Base-by-base conservation (phyloP, 2,329 filamentous ascomycete species). In the Trichophyton mentagrophytes region DNA sequence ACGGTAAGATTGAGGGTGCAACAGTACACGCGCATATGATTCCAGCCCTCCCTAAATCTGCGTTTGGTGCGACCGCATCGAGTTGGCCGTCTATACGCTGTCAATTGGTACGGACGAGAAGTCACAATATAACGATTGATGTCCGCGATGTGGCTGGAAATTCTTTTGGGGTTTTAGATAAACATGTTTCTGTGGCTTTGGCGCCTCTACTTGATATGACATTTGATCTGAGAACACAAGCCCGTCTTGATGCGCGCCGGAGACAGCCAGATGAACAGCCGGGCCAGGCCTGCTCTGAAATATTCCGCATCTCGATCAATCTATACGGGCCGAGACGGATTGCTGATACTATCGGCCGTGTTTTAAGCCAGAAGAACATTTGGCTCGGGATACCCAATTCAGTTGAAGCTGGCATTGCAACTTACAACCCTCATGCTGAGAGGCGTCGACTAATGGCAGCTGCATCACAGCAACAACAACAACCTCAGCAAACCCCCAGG, bases 131-230 rank as follows among this genome's bases (percentile, higher is more conserved):
- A 49, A 80, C 79, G 17, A 90, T 96, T 58, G 80, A 87, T 60
- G 86, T 90, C 8, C 81, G 84, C 44, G 92, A 97, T 69, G 80
- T 86, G 64, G 85, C 83, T 0, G 81, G 84, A 2, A 79, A 80
- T 44, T 81, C 86, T 36, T 91, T 96, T 68, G 93, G 89, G 13
- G 80, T 80, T n/a, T 74, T 97, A 3, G 89, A 95, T 78, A 49
- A 68, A 6, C 81, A 79, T 65, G 85, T 85, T 15, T 83, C 90
- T 0, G 73, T 77, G 20, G 88, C 82, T 5, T 78, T 97, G 7
- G 82, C 82, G 6, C 86, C 85, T 6, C 74, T 96, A 0, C 79
- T 97, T 60, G 89, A 95, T 70, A 80, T 82, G 1, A 76, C 79
- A 11, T 75, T 78, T 11, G 77, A 82, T 11, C 75, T 96, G n/a